Evolutionary conservation across 345 rosid species (phyloP).

Genomic region (Gynandropsis gynandra): DNA sequence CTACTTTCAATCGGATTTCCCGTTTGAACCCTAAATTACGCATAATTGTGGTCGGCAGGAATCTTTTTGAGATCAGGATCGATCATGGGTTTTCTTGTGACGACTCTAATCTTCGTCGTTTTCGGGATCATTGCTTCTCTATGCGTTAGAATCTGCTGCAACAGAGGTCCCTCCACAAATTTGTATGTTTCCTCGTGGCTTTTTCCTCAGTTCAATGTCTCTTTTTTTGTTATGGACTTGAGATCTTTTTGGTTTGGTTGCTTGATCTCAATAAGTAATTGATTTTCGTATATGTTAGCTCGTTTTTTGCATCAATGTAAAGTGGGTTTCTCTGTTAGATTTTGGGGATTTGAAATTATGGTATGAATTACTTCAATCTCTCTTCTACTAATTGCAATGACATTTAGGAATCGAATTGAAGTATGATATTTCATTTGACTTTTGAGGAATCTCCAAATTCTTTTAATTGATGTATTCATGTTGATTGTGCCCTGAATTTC

Average conservation of each 20-base stretch:
- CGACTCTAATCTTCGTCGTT: slow-evolving; percentile 71
- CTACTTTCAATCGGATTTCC: slow-evolving; percentile 9
- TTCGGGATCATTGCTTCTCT: slow-evolving; percentile 70
- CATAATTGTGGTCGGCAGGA: slow-evolving; percentile 21
- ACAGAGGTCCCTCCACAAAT: slow-evolving; percentile 81
- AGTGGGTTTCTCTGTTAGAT: background rate
- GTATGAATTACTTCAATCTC: background rate
- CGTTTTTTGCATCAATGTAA: slow-evolving; percentile 8
- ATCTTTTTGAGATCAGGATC: slow-evolving; percentile 28
- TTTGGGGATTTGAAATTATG: background rate
- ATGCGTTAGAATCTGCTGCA: slow-evolving; percentile 87
- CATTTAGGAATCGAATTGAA: background rate
- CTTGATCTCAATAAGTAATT: background rate
- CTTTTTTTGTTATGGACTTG: slow-evolving; percentile 8
- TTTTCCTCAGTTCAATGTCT: background rate
- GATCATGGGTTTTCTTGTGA: slow-evolving; percentile 79
- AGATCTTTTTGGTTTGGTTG: slow-evolving; percentile 11
- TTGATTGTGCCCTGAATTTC: no score
- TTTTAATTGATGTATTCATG: slow-evolving; percentile 13
- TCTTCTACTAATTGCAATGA: slow-evolving; percentile 5
- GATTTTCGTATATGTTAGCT: background rate
- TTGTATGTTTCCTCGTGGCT: slow-evolving; percentile 42
- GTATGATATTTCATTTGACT: background rate
- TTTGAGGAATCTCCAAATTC: background rate
- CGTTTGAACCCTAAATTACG: slow-evolving; percentile 11